These are phyloP conservation scores for Dactylellina parvicollis DNA, from an alignment of 2,329 filamentous ascomycete genomes.

Conservation along the genomic window DNA sequence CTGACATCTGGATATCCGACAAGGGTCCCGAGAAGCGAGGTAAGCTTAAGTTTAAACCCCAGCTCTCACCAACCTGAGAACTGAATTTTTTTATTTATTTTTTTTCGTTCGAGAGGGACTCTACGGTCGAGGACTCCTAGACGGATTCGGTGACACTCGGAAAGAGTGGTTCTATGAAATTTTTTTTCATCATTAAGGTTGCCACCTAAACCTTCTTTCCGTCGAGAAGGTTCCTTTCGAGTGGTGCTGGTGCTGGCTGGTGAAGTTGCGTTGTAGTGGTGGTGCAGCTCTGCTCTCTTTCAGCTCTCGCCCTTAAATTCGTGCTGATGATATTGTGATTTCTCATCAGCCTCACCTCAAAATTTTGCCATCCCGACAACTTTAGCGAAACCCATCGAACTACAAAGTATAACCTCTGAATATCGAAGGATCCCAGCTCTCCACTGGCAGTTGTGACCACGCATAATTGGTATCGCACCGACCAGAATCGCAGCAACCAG, in stretches of 20 bases:
- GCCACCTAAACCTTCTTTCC: neutral
- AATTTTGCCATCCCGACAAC: too few species aligned
- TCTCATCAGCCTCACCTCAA: constrained; percentile 48
- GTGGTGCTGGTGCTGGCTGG: neutral
- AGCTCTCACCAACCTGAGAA: neutral
- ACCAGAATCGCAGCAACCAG: neutral
- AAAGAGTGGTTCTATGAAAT: too few species aligned
- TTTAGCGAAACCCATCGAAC: neutral
- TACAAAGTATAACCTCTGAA: neutral
- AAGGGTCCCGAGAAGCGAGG: constrained; percentile 19
- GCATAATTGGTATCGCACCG: neutral
- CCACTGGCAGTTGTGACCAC: neutral
- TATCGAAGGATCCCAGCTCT: neutral
- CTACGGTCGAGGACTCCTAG: too few species aligned
- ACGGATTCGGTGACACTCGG: too few species aligned
- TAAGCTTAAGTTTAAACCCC: constrained; percentile 18
- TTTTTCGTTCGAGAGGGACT: too few species aligned
- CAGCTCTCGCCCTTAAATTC: neutral
- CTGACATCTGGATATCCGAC: constrained; percentile 37
- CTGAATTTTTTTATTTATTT: too few species aligned
- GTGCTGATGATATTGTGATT: constrained; percentile 26
- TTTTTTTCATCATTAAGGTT: neutral
- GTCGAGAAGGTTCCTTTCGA: constrained; percentile 25
- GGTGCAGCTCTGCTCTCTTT: neutral
- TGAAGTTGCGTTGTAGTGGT: neutral